Evolutionary conservation across 495 filamentous ascomycete species (phyloP), one percentile per base, ranked within the genome.

Genomic region (Evansstolkia leycettana): DNA sequence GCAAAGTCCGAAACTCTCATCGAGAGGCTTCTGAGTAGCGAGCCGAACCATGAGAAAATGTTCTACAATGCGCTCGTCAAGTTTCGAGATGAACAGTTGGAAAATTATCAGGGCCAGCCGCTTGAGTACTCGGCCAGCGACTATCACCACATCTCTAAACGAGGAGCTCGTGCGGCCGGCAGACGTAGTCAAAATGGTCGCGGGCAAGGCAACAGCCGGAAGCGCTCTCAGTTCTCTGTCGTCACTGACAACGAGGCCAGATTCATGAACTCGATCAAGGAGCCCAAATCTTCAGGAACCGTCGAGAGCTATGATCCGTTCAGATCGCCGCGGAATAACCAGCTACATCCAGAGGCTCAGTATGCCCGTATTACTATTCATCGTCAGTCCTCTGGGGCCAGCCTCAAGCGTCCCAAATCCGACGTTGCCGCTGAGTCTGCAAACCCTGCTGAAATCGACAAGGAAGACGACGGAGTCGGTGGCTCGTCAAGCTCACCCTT

Each of bases 1-100:
- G 78, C 80, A 29, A 69, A 72, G 18, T 78, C 87, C 34, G 68
- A 78, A n/a, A 63, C 72, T 2, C 50, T 95, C n/a, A 64, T 79
- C 24, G 58, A 73, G 40, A 75, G 68, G 40, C 58, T 95, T 2
- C 50, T 76, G 17, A 73, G 64, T 38, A 58, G 76, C 9, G 78
- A 82, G 81, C 64, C 68, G 1, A 95, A 89, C 39, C 81, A 93
- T 23, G 84, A 94, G 48, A 88, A 92, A 43, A 64, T 87, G 48
- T 92, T 96, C 45, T 98, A 96, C 63, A 78, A 72, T 50, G 70
- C 89, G 0, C 73, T 98, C 15, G 58, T 78, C 39, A 78, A 75
- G 44, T 88, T 93, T 51, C 67, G 81, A 14, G 78, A 94, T 34
- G 76, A 82, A 24, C 75, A 86, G 36, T 49, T 92, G 9, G 86